phyloP scores from a whole-genome alignment of 1,284 basidiomycete species.

The Ustanciosporium gigantosporum region DNA sequence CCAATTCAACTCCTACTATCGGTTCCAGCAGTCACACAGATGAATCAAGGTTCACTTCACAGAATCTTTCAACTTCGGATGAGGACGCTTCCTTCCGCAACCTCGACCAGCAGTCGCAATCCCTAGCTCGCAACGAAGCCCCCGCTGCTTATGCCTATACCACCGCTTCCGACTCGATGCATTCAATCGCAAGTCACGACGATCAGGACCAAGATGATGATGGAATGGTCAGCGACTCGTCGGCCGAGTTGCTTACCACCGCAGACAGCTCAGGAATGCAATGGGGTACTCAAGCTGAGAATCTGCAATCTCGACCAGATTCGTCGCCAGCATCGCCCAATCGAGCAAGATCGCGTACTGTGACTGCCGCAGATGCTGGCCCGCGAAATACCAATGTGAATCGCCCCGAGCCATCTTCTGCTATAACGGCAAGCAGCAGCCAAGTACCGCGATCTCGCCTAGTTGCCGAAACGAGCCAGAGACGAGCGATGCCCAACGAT shows the following conservation, averaged over 20 bases:
- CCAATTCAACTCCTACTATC: no score
- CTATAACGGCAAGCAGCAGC: background rate
- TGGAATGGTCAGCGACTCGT: background rate
- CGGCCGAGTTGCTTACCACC: background rate
- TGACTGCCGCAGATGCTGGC: slow-evolving; percentile 16
- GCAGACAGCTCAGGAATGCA: slow-evolving; percentile 4
- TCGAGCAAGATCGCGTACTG: slow-evolving; percentile 20
- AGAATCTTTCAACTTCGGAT: no score
- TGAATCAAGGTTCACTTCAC: no score
- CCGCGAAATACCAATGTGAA: background rate
- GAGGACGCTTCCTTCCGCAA: background rate
- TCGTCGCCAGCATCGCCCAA: background rate
- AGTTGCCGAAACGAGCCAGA: slow-evolving; percentile 22
- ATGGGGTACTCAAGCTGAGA: slow-evolving; percentile 31
- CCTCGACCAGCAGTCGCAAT: background rate
- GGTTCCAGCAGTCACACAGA: no score
- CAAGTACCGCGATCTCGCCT: background rate
- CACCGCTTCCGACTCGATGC: no score
- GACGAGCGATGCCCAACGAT: slow-evolving; percentile 9
- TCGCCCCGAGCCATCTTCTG: no score
- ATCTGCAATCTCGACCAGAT: background rate
- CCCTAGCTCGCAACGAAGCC: background rate
- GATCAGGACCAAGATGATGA: no score
- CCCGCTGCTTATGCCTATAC: no score
- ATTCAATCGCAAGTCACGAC: background rate